These are phyloP conservation scores for Pilaira anomala DNA, from an alignment of 192 early-diverging fungal genomes.

Conservation along the genomic window DNA sequence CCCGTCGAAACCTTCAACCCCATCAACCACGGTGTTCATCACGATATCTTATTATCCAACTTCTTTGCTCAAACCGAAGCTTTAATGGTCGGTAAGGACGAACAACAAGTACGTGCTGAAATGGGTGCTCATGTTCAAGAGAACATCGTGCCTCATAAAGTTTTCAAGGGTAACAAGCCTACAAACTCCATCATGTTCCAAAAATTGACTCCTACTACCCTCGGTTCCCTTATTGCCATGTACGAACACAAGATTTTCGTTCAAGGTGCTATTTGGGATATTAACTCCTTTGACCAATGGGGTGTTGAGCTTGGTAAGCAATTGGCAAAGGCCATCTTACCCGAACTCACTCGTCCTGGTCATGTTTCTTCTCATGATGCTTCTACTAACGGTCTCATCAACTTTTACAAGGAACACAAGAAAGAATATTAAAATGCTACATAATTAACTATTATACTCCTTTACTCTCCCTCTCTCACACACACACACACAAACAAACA, in stretches of 20 bases:
- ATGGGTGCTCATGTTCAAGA: constrained; percentile 66
- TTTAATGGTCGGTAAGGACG: constrained; percentile 89
- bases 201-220: constrained; percentile 83
- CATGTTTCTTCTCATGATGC: constrained; percentile 78
- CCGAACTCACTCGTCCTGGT: constrained; percentile 69
- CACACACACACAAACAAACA: no score
- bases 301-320: constrained; percentile 98
- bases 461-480: no score
- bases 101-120: constrained; percentile 77
- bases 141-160: constrained; percentile 86
- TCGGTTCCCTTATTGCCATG: constrained; percentile 91
- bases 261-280: constrained; percentile 96
- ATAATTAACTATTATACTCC: background rate
- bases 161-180: constrained; percentile 96
- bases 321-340: constrained; percentile 93
- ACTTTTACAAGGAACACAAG: constrained; percentile 75
- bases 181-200: constrained; percentile 97
- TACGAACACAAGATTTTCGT: constrained; percentile 99
- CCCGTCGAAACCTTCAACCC: constrained; percentile 94
- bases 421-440: constrained; percentile 23
- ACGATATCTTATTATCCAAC: constrained; percentile 97
- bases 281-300: constrained; percentile 97
- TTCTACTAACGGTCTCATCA: constrained; percentile 95
- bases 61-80: constrained; percentile 99
- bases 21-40: constrained; percentile 77